Conservation (phyloP, 108 stramenopile species). For the Skeletonema costatum region DNA sequence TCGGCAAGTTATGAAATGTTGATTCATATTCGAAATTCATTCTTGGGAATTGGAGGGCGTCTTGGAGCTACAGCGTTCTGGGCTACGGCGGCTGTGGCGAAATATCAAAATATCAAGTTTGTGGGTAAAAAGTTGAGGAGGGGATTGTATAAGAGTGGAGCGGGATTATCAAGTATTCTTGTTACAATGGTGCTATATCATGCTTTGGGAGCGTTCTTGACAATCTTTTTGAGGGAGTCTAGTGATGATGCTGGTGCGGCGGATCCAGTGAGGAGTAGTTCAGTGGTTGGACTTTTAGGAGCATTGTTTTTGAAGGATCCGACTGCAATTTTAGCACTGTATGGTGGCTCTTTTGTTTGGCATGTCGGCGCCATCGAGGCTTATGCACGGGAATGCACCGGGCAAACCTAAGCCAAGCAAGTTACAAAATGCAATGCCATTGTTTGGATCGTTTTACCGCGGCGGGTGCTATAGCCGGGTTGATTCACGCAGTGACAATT, state of each 20-base stretch:
- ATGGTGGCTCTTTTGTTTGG: constrained; percentile 70
- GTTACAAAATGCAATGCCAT: constrained; percentile 3
- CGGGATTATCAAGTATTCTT: constrained; percentile 23
- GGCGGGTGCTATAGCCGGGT: constrained; percentile 56
- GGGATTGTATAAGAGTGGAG: constrained; percentile 31
- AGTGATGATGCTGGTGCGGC: constrained; percentile 56
- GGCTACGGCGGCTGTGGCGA: constrained; percentile 49
- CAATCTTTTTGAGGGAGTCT: constrained; percentile 63
- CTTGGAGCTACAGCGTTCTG: constrained; percentile 59
- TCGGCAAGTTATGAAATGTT: constrained; percentile 55
- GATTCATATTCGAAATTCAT: constrained; percentile 43
- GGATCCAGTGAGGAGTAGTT: constrained; percentile 63
- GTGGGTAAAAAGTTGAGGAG: constrained; percentile 42
- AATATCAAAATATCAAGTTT: constrained; percentile 35
- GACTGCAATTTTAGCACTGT: constrained; percentile 50
- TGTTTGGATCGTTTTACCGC: constrained; percentile 48
- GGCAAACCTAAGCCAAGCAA: constrained; percentile 2
- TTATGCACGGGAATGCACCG: constrained; percentile 51
- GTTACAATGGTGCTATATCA: constrained; percentile 47
- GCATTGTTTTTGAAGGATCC: constrained; percentile 49
- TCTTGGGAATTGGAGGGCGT: constrained; percentile 54
- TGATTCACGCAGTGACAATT: constrained; percentile 63
- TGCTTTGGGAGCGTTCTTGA: constrained; percentile 56
- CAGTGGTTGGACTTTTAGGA: constrained; percentile 60
- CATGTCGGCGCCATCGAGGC: constrained; percentile 62